A percentile compares a stretch with the other conserved stretches of the same genome.
Evolutionary conservation across 176 grass and related monocot species (phyloP).

Genomic region (Bromus sterilis): DNA sequence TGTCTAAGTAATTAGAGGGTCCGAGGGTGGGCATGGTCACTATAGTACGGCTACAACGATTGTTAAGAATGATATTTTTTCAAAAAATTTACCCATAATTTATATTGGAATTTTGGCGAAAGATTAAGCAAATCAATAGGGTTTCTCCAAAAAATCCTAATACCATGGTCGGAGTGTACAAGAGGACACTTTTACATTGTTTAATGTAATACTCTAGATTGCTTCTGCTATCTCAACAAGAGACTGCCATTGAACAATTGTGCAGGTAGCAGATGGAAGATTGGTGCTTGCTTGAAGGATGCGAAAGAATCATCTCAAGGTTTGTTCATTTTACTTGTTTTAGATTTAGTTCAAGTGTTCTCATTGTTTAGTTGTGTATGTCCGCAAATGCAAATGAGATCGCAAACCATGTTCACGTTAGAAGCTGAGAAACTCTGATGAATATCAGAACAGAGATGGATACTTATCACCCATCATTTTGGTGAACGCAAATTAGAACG

Average conservation of each 20-base stretch:
- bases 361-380: background rate
- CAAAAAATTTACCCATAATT: background rate
- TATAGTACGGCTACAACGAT: background rate
- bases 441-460: background rate
- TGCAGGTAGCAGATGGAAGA: background rate
- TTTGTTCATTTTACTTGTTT: background rate
- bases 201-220: background rate
- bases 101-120: too few species aligned
- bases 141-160: too few species aligned
- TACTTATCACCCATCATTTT: background rate
- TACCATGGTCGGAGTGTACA: background rate
- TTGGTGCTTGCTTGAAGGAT: background rate
- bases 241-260: background rate
- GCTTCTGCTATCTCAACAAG: background rate
- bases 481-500: background rate
- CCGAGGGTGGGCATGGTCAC: background rate
- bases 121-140: too few species aligned
- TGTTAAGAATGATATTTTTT: background rate
- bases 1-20: background rate
- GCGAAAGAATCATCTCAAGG: slow-evolving; percentile 18
- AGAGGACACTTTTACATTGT: background rate
- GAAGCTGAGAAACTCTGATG: background rate
- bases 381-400: background rate
- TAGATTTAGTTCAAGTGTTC: background rate
- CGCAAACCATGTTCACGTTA: background rate